Percentiles rank a stretch among this genome's conserved stretches.
Conservation (phyloP, 129 eudicot species). For the Ambrosia artemisiifolia region DNA sequence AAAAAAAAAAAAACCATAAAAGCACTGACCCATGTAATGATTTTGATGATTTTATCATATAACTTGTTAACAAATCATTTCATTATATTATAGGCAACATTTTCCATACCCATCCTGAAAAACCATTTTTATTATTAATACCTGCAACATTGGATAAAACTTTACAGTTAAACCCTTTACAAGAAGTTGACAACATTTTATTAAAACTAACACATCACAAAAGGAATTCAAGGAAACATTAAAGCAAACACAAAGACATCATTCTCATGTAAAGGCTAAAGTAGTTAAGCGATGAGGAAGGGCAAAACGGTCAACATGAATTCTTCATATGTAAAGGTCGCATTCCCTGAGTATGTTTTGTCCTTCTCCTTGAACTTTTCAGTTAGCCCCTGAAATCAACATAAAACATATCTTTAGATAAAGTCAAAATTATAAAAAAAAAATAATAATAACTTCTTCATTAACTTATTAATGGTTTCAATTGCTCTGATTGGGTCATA, state of each 20-base stretch:
- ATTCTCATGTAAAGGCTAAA: background rate
- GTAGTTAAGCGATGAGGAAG: conserved; percentile 67
- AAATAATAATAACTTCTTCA: background rate
- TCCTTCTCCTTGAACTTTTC: conserved; percentile 97
- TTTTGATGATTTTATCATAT: too few species aligned
- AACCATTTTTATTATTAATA: background rate
- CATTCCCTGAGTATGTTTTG: conserved; percentile 53
- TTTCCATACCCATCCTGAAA: too few species aligned
- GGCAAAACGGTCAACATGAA: conserved; percentile 89
- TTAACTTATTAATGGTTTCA: background rate
- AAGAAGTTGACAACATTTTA: conserved; percentile 10
- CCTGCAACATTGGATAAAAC: background rate
- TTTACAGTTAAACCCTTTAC: background rate
- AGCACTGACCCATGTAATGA: too few species aligned
- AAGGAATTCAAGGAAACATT: conserved; percentile 8
- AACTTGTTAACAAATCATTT: too few species aligned
- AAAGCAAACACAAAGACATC: background rate
- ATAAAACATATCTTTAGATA: background rate
- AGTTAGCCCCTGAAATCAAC: conserved; percentile 70
- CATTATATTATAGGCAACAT: too few species aligned
- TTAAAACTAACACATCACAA: conserved; percentile 10
- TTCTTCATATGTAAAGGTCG: conserved; percentile 69
- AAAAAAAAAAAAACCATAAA: too few species aligned
- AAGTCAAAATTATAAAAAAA: background rate
- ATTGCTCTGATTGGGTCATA: background rate